These are phyloP conservation scores for Solanum etuberosum DNA, from an alignment of 257 asterid species.

Conservation along the genomic window DNA sequence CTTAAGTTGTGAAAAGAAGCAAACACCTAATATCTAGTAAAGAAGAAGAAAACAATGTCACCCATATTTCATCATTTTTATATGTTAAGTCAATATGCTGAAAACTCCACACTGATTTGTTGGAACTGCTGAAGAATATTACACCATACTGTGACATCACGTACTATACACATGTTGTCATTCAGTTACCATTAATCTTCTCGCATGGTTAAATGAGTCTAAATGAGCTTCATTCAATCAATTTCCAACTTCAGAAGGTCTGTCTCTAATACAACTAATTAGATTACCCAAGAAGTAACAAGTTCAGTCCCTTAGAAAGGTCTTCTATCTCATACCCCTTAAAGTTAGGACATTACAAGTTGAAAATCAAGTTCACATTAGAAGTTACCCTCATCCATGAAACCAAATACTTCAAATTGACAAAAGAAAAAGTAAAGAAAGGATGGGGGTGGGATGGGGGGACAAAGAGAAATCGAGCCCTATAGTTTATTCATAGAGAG, in stretches of 20 bases:
- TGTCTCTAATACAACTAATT: not conserved
- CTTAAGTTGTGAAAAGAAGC: not conserved
- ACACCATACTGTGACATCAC: not conserved
- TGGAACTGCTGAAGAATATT: not conserved
- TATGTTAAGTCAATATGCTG: not conserved
- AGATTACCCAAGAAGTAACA: not conserved
- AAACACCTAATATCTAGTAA: not conserved
- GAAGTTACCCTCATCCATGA: too few species aligned
- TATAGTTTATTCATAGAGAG: too few species aligned
- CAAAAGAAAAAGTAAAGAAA: too few species aligned
- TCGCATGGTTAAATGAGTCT: not conserved
- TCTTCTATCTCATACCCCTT: not conserved
- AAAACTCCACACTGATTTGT: not conserved
- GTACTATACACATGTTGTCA: not conserved
- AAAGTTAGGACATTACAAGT: not conserved
- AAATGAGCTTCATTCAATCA: not conserved
- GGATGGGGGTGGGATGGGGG: too few species aligned
- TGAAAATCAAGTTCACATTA: not conserved
- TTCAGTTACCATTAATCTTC: not conserved
- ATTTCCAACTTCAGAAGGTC: not conserved
- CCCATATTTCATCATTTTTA: not conserved
- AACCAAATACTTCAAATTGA: too few species aligned
- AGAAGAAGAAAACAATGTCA: not conserved
- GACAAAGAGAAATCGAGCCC: too few species aligned
- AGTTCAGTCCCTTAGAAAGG: not conserved